Conservation (phyloP, 305 asterid genomes). For the Rubia peregrina region DNA sequence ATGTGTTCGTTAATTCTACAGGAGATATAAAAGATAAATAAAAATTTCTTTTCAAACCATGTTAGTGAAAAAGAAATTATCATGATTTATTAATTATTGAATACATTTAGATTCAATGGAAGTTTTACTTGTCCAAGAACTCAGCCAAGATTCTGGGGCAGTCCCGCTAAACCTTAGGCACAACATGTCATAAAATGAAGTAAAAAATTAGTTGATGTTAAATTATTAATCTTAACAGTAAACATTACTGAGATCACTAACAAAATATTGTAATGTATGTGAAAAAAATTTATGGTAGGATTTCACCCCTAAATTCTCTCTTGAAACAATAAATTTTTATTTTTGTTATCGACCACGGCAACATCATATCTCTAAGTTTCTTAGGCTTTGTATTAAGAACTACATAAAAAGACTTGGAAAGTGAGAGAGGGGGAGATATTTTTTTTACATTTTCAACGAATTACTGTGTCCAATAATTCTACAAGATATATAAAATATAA, state of each 20-base stretch:
- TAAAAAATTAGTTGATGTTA: neutral
- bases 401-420: neutral
- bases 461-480: neutral
- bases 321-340: neutral
- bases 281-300: neutral
- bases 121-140: neutral
- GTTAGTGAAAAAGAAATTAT: neutral
- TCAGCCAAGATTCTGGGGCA: neutral
- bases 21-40: neutral
- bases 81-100: neutral
- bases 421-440: no score
- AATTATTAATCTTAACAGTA: no score
- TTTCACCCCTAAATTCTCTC: neutral
- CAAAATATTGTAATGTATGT: no score
- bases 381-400: neutral
- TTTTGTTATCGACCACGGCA: neutral
- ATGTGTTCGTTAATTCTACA: neutral
- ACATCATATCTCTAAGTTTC: neutral
- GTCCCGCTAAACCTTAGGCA: no score
- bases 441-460: no score
- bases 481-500: neutral
- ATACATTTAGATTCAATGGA: neutral
- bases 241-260: no score
- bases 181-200: neutral
- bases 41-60: neutral